Evolutionary conservation across 352 stramenopile genomes (phyloP), one percentile per base, ranked within the genome.

Genomic region (Globisporangium takayamanum): DNA sequence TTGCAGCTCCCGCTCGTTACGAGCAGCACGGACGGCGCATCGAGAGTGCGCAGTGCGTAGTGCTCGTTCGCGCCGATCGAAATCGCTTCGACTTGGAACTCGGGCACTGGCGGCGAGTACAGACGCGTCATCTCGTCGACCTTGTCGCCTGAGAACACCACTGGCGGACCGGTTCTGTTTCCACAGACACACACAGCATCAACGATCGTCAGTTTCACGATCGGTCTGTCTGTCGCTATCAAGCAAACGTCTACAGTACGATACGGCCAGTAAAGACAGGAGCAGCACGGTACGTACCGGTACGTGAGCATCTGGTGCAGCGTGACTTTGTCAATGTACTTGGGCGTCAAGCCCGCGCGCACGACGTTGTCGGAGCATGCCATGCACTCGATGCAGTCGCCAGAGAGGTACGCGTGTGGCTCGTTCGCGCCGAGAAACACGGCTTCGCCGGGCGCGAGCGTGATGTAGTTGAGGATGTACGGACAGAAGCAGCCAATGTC

Each of bases 341-440:
- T 99, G 44, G 97, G 96, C 37, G 97, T 99, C 15, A 99, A 74
- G 22, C 97, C 97, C 5, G 97, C 97, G 49, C 97, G 92, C 28
- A 99, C 97, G 15, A 99, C 97, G 73, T 99, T 99, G 77, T 99
- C 97, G 33, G 84, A 98, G 52, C 95, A 98, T 30, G 97, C 97
- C 97, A 99, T 99, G 67, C 96, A 99, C 72, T 99, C 97, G 25
- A 99, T 89, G 62, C 84, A 94, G 62, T 94, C 84, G 39, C 97
- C 97, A 2, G 83, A 90, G 22, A 99, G 79, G 72, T 99, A 99
- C 15, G 98, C 98, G 73, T 99, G 98, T n/a, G 98, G 98, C 66
- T 99, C 97, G 70, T 99, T 99, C 4, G 98, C 95, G 18, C 80
- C 92, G 55, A 99, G 93, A 69, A 98, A 99, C 61, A 99, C 97